Evolutionary conservation across 1,284 basidiomycete species (phyloP).

Genomic region (Schizophyllum commune): DNA sequence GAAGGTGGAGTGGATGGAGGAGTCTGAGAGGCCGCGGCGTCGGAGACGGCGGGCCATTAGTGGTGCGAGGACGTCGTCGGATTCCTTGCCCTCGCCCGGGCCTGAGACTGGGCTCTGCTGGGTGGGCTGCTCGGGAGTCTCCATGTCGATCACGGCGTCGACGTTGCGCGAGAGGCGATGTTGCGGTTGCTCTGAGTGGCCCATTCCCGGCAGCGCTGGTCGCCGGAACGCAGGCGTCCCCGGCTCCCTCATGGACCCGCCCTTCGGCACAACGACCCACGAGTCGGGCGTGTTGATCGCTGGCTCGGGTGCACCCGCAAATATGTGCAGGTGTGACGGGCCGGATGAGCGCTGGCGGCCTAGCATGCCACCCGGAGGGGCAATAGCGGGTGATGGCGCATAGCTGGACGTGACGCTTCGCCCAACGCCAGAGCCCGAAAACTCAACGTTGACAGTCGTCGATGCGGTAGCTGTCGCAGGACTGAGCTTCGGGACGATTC

Average conservation of each 20-base stretch:
- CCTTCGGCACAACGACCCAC: conserved; percentile 58
- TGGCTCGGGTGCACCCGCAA: conserved; percentile 66
- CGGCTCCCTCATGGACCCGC: conserved; percentile 6
- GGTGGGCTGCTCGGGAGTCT: conserved; percentile 20
- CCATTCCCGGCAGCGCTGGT: conserved; percentile 20
- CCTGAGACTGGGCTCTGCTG: too few species aligned
- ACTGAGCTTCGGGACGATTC: conserved; percentile 57
- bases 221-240: conserved; percentile 16
- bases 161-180: conserved; percentile 54
- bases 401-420: conserved; percentile 47
- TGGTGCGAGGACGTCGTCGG: conserved; percentile 29
- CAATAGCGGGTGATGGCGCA: conserved; percentile 14
- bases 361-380: conserved; percentile 1
- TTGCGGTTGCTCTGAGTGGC: conserved; percentile 15
- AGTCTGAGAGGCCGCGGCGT: conserved; percentile 80
- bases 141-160: conserved; percentile 70
- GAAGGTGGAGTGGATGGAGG: conserved; percentile 83
- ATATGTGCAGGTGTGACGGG: conserved; percentile 63
- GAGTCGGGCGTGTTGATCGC: conserved; percentile 37
- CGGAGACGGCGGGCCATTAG: conserved; percentile 64
- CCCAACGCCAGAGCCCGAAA: conserved; percentile 70
- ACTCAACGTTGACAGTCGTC: conserved; percentile 91
- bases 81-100: conserved; percentile 11
- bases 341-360: conserved; percentile 12
- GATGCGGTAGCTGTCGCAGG: conserved; percentile 79